Evolutionary conservation across 2,329 filamentous ascomycete genomes (phyloP).

Genomic region (Ophiostoma sp.): DNA sequence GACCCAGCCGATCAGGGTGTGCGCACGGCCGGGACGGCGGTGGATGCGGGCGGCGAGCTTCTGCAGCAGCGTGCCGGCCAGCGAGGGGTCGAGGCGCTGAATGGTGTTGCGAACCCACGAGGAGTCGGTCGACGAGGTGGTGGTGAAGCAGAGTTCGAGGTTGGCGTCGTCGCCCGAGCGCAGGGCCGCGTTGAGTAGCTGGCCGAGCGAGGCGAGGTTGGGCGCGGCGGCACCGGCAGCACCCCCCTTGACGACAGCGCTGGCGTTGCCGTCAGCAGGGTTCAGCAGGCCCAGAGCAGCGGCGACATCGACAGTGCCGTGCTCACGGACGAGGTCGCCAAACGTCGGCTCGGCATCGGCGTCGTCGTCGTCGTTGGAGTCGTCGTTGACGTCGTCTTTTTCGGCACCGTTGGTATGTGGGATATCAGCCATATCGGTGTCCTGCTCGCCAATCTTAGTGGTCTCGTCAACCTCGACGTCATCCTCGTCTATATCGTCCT

Average conservation of each 20-base stretch:
- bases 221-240: conserved; percentile 12
- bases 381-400: conserved; percentile 13
- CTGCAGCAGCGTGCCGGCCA: conserved; percentile 72
- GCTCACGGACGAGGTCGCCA: conserved; percentile 73
- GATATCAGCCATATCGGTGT: conserved; percentile 10
- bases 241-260: conserved; percentile 29
- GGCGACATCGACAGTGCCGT: conserved; percentile 71
- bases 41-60: conserved; percentile 84
- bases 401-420: conserved; percentile 4
- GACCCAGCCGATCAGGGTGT: conserved; percentile 88
- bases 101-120: conserved; percentile 80
- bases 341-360: conserved; percentile 49
- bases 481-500: conserved; percentile 15
- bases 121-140: conserved; percentile 56
- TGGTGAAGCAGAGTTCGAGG: conserved; percentile 86
- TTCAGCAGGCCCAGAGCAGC: conserved; percentile 44
- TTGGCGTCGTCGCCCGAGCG: conserved; percentile 85
- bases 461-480: not conserved
- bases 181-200: conserved; percentile 88
- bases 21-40: conserved; percentile 79
- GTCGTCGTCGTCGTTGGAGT: conserved; percentile 16
- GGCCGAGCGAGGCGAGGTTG: conserved; percentile 60
- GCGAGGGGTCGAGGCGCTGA: conserved; percentile 77
- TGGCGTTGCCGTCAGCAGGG: not conserved
- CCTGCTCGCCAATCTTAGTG: not conserved